Base-by-base conservation (phyloP, 176 grass and related monocot genomes). In the Oropetium thomaeum region DNA sequence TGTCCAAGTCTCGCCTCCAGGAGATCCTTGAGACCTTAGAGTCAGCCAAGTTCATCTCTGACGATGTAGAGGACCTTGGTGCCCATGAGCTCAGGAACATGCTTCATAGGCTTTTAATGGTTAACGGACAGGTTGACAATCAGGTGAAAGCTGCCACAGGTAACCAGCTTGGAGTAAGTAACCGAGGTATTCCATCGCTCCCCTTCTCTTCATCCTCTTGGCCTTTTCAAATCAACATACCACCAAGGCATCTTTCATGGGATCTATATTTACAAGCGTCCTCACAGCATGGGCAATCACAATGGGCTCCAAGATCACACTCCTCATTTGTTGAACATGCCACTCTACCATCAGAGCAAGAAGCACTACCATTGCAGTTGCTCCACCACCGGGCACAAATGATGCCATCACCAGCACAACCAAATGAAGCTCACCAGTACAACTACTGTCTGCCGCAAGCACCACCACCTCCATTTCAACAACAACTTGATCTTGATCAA, bases 171-270 rank as follows among this genome's bases (percentile, higher is more conserved):
- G n/a, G n/a, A n/a, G n/a, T n/a, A n/a, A 8, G 14, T 17, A 14
- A 5, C 28, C 27, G 5, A 7, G 14, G 12, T 0, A 6, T 16
- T 58, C 26, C 22, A 12, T 26, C 22, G 5, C 22, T 26, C 9
- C 52, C 22, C 5, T 10, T 26, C 10, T 11, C 23, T 57, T 57
- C 53, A 57, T 12, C 53, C 2, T 27, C 53, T 0, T 27, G 53
- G 22, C 37, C 5, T 19, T 42, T 37, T 29, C 54, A 74, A 8
- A 59, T 31, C 25, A 55, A 0, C 2, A 17, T 60, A 8, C 71
- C 54, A 42, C 71, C 71, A 8, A 59, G 54, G 28, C 54, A 23
- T 74, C 55, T 74, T 7, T 40, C 58, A 25, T 75, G 39, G 40
- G 22, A 12, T 7, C 17, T 28, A n/a, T n/a, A n/a, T 13, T 42